phyloP scores from a whole-genome alignment of 139 green algal genomes.

The Monoraphidium neglectum region DNA sequence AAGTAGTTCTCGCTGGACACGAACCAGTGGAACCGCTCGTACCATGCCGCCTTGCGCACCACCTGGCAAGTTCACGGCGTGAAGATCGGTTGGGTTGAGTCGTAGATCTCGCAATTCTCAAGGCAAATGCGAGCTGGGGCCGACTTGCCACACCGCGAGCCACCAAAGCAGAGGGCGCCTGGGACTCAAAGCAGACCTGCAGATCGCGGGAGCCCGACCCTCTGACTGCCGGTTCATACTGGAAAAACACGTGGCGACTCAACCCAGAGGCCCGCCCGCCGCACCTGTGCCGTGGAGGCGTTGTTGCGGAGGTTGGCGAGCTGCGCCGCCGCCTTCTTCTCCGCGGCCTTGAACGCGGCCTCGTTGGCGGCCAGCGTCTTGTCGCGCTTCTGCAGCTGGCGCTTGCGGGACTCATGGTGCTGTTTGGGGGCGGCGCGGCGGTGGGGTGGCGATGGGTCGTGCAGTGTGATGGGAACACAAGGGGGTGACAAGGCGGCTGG shows the following conservation, averaged over 20 bases:
- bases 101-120: too few species aligned
- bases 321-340: conserved; percentile 81
- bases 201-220: too few species aligned
- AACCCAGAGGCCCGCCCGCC: background rate
- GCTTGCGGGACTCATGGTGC: conserved; percentile 77
- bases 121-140: too few species aligned
- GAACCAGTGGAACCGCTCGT: conserved; percentile 98
- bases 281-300: conserved; percentile 20
- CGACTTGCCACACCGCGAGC: too few species aligned
- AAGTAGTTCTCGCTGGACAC: conserved; percentile 94
- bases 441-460: background rate
- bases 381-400: conserved; percentile 73
- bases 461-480: background rate
- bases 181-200: too few species aligned
- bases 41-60: conserved; percentile 92
- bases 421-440: conserved; percentile 19
- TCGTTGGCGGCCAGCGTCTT: conserved; percentile 84
- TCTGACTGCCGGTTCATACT: too few species aligned
- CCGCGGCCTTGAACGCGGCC: conserved; percentile 80
- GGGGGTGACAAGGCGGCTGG: too few species aligned
- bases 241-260: too few species aligned
- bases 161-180: too few species aligned
- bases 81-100: too few species aligned
- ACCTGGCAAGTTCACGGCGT: too few species aligned
- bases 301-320: conserved; percentile 62